Percentiles rank a stretch among this genome's conserved stretches.
These are phyloP conservation scores for Gossypium gossypioides DNA, from an alignment of 441 rosid genomes.

Conservation along the genomic window DNA sequence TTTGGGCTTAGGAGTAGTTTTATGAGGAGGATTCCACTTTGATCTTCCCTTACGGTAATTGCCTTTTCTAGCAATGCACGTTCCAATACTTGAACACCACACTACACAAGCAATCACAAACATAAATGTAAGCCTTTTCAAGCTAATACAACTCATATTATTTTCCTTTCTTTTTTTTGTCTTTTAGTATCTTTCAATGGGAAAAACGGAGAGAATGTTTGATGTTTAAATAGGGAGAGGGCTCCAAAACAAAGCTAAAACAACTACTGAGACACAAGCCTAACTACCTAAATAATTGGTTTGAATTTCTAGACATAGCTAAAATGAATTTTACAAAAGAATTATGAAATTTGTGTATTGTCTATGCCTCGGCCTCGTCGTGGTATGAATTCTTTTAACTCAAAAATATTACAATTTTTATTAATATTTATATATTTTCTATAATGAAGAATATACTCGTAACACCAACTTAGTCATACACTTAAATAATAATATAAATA, in stretches of 20 bases:
- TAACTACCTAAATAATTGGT: conserved; percentile 10
- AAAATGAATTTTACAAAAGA: not conserved
- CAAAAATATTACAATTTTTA: not conserved
- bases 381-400: no score
- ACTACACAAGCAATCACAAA: conserved; percentile 43
- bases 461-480: no score
- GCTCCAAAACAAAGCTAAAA: conserved; percentile 15
- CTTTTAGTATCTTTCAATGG: not conserved
- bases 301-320: conserved; percentile 1
- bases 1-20: not conserved
- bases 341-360: not conserved
- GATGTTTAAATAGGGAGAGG: conserved; percentile 40
- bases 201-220: conserved; percentile 1
- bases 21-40: conserved; percentile 32
- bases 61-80: conserved; percentile 79
- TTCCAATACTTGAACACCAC: conserved; percentile 53
- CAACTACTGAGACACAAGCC: conserved; percentile 23
- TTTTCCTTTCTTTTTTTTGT: not conserved
- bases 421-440: not conserved
- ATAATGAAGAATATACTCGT: no score
- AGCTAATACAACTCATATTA: conserved; percentile 29
- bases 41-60: conserved; percentile 41
- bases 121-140: conserved; percentile 45
- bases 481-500: no score
- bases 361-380: not conserved